Percentiles rank a stretch among this genome's conserved stretches.
Evolutionary conservation across 2,329 filamentous ascomycete genomes (phyloP).

Genomic region (Fusarium sp.): DNA sequence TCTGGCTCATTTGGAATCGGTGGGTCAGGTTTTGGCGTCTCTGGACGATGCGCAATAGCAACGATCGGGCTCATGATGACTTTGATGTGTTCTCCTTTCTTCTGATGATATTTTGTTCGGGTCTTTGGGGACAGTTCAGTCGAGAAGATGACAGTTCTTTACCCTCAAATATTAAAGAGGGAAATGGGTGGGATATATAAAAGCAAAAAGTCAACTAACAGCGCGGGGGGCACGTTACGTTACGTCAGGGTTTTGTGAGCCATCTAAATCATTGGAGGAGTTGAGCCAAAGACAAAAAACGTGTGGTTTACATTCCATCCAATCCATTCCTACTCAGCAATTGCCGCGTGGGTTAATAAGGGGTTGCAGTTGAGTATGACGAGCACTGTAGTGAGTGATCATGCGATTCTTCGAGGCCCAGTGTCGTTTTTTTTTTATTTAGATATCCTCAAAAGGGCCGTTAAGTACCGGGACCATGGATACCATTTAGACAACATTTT

Average conservation of each 20-base stretch:
- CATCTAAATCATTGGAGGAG: conserved; percentile 22
- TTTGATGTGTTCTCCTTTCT: neutral
- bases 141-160: neutral
- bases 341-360: neutral
- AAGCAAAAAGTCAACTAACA: conserved; percentile 17
- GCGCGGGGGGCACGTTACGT: conserved; percentile 21
- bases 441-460: conserved; percentile 4
- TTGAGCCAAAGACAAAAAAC: conserved; percentile 5
- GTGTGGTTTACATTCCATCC: conserved; percentile 27
- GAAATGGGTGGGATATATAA: conserved; percentile 21
- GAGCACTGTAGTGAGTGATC: conserved; percentile 23
- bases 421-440: neutral
- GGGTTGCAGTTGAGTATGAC: conserved; percentile 10
- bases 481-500: neutral
- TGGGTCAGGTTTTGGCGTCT: conserved; percentile 47
- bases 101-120: neutral
- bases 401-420: conserved; percentile 23
- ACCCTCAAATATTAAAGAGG: neutral
- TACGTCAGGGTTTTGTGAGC: conserved; percentile 32
- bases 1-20: conserved; percentile 47
- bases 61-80: conserved; percentile 17
- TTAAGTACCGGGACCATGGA: conserved; percentile 7
- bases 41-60: conserved; percentile 41
- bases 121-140: neutral
- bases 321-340: neutral